phyloP scores from a whole-genome alignment of 495 filamentous ascomycete genomes.

The Cetradonia linearis region DNA sequence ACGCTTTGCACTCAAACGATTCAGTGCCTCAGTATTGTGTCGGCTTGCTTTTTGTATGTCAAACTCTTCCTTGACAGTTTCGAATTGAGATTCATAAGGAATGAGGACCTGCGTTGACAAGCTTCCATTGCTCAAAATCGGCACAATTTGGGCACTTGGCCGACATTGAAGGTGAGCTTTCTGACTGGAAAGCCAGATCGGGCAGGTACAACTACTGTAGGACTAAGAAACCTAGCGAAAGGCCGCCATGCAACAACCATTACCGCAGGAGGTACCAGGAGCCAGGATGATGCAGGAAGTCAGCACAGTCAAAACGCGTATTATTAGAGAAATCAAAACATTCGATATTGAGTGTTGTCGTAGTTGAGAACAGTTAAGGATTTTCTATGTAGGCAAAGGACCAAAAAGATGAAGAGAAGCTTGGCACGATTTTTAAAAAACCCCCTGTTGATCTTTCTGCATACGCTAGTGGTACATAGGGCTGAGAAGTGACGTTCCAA shows the following conservation, averaged over 20 bases:
- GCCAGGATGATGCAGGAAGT: neutral
- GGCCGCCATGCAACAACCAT: neutral
- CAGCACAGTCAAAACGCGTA: slow-evolving; percentile 4
- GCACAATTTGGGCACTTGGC: neutral
- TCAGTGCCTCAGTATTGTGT: slow-evolving; percentile 12
- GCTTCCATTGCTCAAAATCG: neutral
- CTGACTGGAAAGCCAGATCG: neutral
- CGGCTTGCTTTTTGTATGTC: slow-evolving; percentile 7
- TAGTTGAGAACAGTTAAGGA: too few relatives aligned
- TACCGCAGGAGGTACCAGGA: neutral
- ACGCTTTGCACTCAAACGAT: slow-evolving; percentile 9
- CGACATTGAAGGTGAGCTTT: neutral
- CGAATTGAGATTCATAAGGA: slow-evolving; percentile 5
- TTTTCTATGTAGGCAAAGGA: too few relatives aligned
- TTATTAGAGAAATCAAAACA: slow-evolving; percentile 8
- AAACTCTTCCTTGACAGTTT: slow-evolving; percentile 5
- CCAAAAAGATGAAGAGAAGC: too few relatives aligned
- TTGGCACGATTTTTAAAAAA: too few relatives aligned
- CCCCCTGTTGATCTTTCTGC: too few relatives aligned
- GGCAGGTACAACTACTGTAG: neutral
- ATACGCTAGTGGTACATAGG: too few relatives aligned
- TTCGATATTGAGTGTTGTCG: neutral
- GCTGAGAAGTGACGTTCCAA: too few relatives aligned
- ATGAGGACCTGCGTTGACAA: slow-evolving; percentile 8
- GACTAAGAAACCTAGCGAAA: neutral